These are phyloP conservation scores for Decorospora gaudefroyi DNA, from an alignment of 2,329 filamentous ascomycete species.

Conservation along the genomic window DNA sequence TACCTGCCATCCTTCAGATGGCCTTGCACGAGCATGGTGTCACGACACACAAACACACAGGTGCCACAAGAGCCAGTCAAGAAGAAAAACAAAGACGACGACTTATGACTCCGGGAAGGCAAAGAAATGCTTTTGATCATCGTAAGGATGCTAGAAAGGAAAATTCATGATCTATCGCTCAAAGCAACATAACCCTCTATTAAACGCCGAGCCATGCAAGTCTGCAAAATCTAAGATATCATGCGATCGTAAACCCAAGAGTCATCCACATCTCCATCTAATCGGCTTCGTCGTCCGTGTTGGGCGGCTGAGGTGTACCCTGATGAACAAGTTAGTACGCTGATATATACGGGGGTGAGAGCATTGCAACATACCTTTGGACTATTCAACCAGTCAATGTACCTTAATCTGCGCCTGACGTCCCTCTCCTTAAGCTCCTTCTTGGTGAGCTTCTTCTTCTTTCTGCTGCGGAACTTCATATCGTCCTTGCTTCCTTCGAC, in stretches of 20 bases:
- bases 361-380: slow-evolving; percentile 55
- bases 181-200: slow-evolving; percentile 20
- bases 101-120: no score
- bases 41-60: background rate
- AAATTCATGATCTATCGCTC: slow-evolving; percentile 15
- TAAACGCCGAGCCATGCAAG: slow-evolving; percentile 31
- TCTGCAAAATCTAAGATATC: slow-evolving; percentile 20
- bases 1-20: no score
- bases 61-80: background rate
- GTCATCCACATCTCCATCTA: slow-evolving; percentile 24
- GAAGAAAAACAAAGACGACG: no score
- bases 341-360: background rate
- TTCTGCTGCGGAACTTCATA: slow-evolving; percentile 89
- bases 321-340: slow-evolving; percentile 30
- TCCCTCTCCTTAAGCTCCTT: slow-evolving; percentile 94
- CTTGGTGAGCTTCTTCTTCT: slow-evolving; percentile 99
- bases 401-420: slow-evolving; percentile 80
- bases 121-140: slow-evolving; percentile 19
- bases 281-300: slow-evolving; percentile 50
- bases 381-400: slow-evolving; percentile 77
- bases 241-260: slow-evolving; percentile 13
- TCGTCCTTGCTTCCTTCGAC: slow-evolving; percentile 74
- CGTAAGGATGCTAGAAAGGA: slow-evolving; percentile 11
- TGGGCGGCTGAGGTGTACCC: slow-evolving; percentile 48
- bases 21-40: background rate